A percentile compares a stretch with the other conserved stretches of the same genome.
Evolutionary conservation across 331 rosid species (phyloP).

Genomic region (Saraca asoca): DNA sequence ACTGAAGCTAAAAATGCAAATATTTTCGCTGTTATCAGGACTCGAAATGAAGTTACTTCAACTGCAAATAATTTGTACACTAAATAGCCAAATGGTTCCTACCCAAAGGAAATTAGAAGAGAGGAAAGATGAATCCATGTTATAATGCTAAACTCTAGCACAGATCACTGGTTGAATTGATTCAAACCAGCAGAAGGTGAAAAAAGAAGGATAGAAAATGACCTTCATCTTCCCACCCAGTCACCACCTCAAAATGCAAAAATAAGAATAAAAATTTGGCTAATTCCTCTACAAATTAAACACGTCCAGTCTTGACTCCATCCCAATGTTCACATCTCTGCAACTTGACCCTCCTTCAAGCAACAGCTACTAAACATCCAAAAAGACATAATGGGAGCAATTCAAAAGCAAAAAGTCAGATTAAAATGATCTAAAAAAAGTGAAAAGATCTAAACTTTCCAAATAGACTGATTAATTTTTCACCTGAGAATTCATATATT

Average conservation of each 20-base stretch:
- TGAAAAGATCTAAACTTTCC: background rate
- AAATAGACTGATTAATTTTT: background rate
- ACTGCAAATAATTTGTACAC: constrained; percentile 66
- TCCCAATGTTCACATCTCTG: constrained; percentile 53
- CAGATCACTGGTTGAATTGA: constrained; percentile 29
- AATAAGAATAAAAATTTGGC: background rate
- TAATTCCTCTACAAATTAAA: constrained; percentile 49
- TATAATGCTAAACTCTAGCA: constrained; percentile 34
- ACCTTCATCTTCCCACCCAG: constrained; percentile 14
- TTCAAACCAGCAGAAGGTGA: constrained; percentile 15
- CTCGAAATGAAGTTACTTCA: constrained; percentile 24
- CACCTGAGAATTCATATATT: constrained; percentile 55
- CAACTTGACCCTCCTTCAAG: constrained; percentile 62
- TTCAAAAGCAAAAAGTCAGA: background rate
- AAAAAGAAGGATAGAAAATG: constrained; percentile 19
- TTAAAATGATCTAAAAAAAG: background rate
- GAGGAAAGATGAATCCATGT: constrained; percentile 32
- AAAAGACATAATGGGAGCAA: background rate
- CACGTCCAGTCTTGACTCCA: constrained; percentile 34
- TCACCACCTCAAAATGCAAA: constrained; percentile 19
- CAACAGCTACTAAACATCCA: constrained; percentile 50
- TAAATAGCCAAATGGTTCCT: constrained; percentile 45
- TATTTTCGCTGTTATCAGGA: background rate
- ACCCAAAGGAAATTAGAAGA: constrained; percentile 26
- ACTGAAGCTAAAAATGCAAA: background rate